Conservation (phyloP, 1,284 basidiomycete genomes). For the Puccinia coronata region DNA sequence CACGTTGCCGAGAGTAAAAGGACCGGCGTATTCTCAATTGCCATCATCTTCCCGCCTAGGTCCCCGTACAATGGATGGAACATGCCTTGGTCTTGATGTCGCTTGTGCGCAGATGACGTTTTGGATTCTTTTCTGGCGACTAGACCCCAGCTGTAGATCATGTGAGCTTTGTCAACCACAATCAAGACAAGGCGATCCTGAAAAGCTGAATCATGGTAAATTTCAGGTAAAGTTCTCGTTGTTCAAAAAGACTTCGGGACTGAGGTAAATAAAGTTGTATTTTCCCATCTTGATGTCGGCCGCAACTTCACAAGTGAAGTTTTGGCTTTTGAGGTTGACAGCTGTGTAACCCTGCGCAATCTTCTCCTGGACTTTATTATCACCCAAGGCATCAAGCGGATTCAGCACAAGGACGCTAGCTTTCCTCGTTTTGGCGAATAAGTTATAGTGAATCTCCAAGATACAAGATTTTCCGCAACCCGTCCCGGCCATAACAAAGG, state of each 20-base stretch:
- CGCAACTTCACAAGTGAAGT: too few species aligned
- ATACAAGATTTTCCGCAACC: not conserved
- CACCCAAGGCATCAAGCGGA: not conserved
- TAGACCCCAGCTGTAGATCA: not conserved
- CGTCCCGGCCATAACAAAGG: too few species aligned
- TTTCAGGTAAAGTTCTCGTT: not conserved
- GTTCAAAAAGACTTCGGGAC: conserved; percentile 9
- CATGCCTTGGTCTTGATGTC: not conserved
- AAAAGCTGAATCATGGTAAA: not conserved
- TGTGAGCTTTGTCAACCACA: not conserved
- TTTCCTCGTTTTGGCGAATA: not conserved
- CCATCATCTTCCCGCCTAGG: not conserved
- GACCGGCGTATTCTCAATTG: not conserved
- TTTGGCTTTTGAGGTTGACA: not conserved
- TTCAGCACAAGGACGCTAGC: not conserved
- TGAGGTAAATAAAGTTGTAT: not conserved
- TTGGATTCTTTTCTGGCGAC: not conserved
- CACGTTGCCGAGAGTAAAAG: not conserved
- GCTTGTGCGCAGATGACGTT: not conserved
- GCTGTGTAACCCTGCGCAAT: not conserved
- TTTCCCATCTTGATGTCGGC: not conserved
- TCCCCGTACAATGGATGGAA: conserved; percentile 13
- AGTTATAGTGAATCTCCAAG: not conserved
- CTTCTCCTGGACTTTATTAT: conserved; percentile 5
- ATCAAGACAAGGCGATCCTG: not conserved